These are phyloP conservation scores for Dunaliella salina DNA, from an alignment of 163 green algal species.

Conservation along the genomic window DNA sequence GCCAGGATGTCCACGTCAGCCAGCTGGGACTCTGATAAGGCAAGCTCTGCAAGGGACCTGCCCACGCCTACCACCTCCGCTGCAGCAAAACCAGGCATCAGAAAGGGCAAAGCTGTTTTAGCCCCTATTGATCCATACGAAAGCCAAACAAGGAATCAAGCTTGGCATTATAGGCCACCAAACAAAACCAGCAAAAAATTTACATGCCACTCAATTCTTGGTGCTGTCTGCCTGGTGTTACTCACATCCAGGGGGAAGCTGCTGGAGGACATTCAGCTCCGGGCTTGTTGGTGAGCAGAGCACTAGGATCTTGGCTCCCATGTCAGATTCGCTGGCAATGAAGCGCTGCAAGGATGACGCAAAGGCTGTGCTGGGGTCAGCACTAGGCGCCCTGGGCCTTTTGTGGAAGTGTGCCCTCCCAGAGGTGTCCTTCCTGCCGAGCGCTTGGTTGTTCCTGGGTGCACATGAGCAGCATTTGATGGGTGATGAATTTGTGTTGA, in stretches of 20 bases:
- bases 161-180: too few species aligned
- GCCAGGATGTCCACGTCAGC: constrained; percentile 48
- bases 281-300: constrained; percentile 25
- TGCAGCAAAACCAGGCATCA: not conserved
- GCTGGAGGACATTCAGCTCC: constrained; percentile 35
- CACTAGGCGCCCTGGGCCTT: not conserved
- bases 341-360: not conserved
- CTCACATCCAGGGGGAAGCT: constrained; percentile 17
- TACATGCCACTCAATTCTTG: too few species aligned
- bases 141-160: too few species aligned
- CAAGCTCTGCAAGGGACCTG: constrained; percentile 14
- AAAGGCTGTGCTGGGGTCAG: not conserved
- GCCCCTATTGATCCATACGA: too few species aligned
- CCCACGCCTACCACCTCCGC: constrained; percentile 14
- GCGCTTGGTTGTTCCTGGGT: too few species aligned
- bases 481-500: too few species aligned
- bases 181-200: too few species aligned
- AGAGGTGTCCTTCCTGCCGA: too few species aligned
- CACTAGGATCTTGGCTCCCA: constrained; percentile 36
- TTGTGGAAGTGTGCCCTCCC: too few species aligned
- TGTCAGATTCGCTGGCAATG: not conserved
- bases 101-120: too few species aligned
- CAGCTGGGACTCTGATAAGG: constrained; percentile 20
- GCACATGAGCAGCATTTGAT: too few species aligned
- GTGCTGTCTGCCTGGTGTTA: not conserved